A percentile compares a stretch with the other conserved stretches of the same genome.
These are phyloP conservation scores for Diaporthe destruens DNA, from an alignment of 2,329 filamentous ascomycete genomes.

Conservation along the genomic window DNA sequence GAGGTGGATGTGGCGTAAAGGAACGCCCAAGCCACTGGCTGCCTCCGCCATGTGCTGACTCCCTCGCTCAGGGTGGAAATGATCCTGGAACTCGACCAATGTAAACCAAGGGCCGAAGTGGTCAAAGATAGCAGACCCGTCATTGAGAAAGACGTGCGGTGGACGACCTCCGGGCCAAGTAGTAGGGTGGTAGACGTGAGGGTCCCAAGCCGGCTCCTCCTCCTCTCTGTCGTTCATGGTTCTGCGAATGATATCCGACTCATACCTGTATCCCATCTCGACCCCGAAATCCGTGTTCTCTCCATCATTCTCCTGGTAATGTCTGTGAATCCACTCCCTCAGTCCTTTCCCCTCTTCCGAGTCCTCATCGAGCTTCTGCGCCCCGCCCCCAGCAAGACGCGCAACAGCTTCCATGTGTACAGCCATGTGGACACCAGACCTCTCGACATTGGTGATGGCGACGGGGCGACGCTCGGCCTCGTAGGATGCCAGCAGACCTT, in stretches of 20 bases:
- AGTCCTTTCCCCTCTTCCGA: constrained; percentile 32
- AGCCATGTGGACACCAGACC: constrained; percentile 31
- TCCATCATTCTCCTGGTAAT: constrained; percentile 44
- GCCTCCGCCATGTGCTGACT: background rate
- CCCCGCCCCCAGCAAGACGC: constrained; percentile 37
- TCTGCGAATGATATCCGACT: constrained; percentile 28
- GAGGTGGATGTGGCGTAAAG: constrained; percentile 33
- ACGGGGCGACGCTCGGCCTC: constrained; percentile 41
- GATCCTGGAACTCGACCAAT: constrained; percentile 37
- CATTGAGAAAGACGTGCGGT: constrained; percentile 40
- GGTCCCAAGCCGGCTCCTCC: background rate
- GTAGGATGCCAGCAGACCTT: constrained; percentile 41
- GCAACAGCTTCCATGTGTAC: constrained; percentile 36
- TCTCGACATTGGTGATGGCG: constrained; percentile 14
- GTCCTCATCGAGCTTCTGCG: background rate
- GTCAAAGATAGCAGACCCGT: constrained; percentile 42
- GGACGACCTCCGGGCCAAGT: constrained; percentile 42
- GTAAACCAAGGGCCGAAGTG: constrained; percentile 38
- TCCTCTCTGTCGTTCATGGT: no score
- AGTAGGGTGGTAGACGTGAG: constrained; percentile 32
- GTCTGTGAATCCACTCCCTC: constrained; percentile 36
- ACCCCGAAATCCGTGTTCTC: constrained; percentile 47
- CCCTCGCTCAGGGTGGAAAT: background rate
- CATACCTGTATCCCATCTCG: constrained; percentile 48
- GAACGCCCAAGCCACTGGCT: constrained; percentile 6